A percentile compares a stretch with the other conserved stretches of the same genome.
Conservation (phyloP, 2,329 filamentous ascomycete species). For the Helminthosporium solani region DNA sequence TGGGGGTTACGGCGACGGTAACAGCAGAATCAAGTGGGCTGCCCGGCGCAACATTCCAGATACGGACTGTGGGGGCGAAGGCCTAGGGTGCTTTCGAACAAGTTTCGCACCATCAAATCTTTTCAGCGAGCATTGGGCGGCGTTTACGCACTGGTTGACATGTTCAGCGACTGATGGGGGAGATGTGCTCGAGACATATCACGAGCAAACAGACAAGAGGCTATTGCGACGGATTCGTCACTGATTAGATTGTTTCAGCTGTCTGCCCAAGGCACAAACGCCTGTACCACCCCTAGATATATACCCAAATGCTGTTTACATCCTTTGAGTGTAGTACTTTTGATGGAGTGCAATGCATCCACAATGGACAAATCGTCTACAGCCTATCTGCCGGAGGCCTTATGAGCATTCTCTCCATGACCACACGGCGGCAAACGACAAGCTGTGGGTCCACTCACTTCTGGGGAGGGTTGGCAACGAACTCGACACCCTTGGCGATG, state of each 20-base stretch:
- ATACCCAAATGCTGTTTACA: neutral
- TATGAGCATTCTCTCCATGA: constrained; percentile 10
- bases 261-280: neutral
- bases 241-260: neutral
- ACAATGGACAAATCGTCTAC: constrained; percentile 6
- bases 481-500: constrained; percentile 90
- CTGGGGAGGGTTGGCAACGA: constrained; percentile 75
- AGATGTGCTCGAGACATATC: neutral
- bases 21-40: constrained; percentile 87
- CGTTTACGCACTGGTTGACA: constrained; percentile 15
- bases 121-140: constrained; percentile 36
- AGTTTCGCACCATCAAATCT: neutral
- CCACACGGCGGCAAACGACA: neutral
- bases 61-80: constrained; percentile 76
- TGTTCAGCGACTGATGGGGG: neutral
- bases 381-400: constrained; percentile 17
- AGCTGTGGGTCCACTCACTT: constrained; percentile 30
- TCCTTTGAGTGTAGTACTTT: neutral
- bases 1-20: constrained; percentile 89
- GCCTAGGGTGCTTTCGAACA: constrained; percentile 45
- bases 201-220: neutral
- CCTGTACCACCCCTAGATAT: neutral
- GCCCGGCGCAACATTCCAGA: constrained; percentile 90
- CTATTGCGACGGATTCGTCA: neutral
- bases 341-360: neutral